Conservation (phyloP, 116 monocot species). For the Cymodocea nodosa region DNA sequence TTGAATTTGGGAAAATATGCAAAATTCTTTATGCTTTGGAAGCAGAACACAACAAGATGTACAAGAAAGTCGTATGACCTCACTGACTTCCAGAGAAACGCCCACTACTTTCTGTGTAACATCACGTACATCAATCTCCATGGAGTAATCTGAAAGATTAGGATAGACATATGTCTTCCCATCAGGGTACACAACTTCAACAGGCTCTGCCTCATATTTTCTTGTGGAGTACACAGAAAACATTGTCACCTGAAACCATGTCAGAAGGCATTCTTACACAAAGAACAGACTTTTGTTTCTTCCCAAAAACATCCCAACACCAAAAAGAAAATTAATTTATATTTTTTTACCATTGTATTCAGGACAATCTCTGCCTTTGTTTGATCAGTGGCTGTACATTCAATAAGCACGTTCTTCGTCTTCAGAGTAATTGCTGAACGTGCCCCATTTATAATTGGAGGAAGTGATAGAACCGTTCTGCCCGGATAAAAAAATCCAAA, state of each 20-base stretch:
- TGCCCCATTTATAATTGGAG: constrained; percentile 94
- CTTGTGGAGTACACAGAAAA: constrained; percentile 83
- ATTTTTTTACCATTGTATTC: constrained; percentile 69
- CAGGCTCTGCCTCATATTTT: constrained; percentile 86
- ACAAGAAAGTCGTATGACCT: constrained; percentile 23
- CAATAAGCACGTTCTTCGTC: constrained; percentile 90
- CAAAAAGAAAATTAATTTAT: not conserved
- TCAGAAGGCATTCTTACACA: not conserved
- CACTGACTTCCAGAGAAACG: constrained; percentile 31
- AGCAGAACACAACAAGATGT: not conserved
- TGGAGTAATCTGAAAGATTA: constrained; percentile 49
- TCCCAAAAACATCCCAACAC: too few species aligned
- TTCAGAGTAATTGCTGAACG: constrained; percentile 74
- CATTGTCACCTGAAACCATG: constrained; percentile 65
- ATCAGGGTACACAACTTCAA: constrained; percentile 62
- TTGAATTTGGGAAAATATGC: not conserved
- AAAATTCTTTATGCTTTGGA: not conserved
- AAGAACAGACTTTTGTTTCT: too few species aligned
- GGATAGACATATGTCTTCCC: constrained; percentile 49
- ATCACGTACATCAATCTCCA: constrained; percentile 54
- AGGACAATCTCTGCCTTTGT: constrained; percentile 93
- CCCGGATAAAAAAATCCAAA: constrained; percentile 6
- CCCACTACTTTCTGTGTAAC: constrained; percentile 59
- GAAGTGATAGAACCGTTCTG: constrained; percentile 90
- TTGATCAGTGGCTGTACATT: constrained; percentile 92